These are phyloP conservation scores for Bjerkandera adusta DNA, from an alignment of 1,284 basidiomycete genomes.

Conservation along the genomic window DNA sequence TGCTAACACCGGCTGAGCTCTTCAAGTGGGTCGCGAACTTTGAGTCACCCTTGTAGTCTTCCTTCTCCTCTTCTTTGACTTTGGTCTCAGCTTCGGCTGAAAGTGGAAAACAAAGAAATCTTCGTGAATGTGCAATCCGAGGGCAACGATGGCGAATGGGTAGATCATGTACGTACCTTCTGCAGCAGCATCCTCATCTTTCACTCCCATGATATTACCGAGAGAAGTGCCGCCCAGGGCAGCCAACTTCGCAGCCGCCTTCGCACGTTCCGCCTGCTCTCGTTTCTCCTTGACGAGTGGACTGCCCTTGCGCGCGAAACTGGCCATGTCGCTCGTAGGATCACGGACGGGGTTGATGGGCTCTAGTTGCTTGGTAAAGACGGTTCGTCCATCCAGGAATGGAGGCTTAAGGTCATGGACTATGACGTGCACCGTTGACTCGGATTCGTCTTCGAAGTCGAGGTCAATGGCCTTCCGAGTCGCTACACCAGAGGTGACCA, in stretches of 20 bases:
- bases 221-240: slow-evolving; percentile 89
- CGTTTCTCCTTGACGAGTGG: slow-evolving; percentile 92
- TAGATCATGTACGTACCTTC: slow-evolving; percentile 58
- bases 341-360: slow-evolving; percentile 97
- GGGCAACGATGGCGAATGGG: slow-evolving; percentile 20
- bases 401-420: slow-evolving; percentile 97
- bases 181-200: slow-evolving; percentile 88
- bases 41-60: slow-evolving; percentile 89
- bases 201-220: slow-evolving; percentile 97
- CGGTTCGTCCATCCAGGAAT: slow-evolving; percentile 94
- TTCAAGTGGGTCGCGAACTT: slow-evolving; percentile 95
- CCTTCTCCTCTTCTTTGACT: slow-evolving; percentile 34
- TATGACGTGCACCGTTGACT: slow-evolving; percentile 95
- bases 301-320: slow-evolving; percentile 96
- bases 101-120: slow-evolving; percentile 29
- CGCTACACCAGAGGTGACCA: slow-evolving; percentile 93
- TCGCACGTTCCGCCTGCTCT: slow-evolving; percentile 93
- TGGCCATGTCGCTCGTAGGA: slow-evolving; percentile 90
- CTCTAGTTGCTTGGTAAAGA: slow-evolving; percentile 96
- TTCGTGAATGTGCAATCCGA: slow-evolving; percentile 78
- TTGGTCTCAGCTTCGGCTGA: slow-evolving; percentile 59
- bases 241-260: slow-evolving; percentile 94
- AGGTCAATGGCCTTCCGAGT: slow-evolving; percentile 85
- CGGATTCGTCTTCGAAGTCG: slow-evolving; percentile 91
- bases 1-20: slow-evolving; percentile 72